Evolutionary conservation across 805 yeast species (phyloP).

Genomic region (Cyberlindnera lachancei): DNA sequence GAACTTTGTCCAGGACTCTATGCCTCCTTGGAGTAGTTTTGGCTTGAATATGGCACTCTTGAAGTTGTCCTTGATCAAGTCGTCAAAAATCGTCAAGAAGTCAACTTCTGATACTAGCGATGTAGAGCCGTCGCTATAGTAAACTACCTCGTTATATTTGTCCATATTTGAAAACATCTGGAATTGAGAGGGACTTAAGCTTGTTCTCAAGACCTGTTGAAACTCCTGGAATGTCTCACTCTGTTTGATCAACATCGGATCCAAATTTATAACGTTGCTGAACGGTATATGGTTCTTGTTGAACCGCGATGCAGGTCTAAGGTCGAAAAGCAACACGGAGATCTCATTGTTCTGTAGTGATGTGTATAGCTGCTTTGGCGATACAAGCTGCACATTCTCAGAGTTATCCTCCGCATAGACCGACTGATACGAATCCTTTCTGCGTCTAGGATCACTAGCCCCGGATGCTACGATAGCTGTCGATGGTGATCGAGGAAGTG

Average conservation of each 20-base stretch:
- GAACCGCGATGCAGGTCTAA: conserved; percentile 29
- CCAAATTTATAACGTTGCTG: conserved; percentile 31
- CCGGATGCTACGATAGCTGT: neutral
- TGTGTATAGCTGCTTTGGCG: conserved; percentile 32
- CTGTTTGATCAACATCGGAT: conserved; percentile 32
- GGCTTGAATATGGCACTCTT: too few species aligned
- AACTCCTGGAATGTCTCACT: conserved; percentile 24
- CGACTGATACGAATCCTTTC: conserved; percentile 34
- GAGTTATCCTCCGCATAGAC: conserved; percentile 29
- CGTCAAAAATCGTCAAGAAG: conserved; percentile 25
- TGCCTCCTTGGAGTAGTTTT: conserved; percentile 35
- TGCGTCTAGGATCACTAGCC: conserved; percentile 9
- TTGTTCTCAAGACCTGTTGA: conserved; percentile 10
- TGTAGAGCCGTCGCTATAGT: conserved; percentile 31
- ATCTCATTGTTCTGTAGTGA: conserved; percentile 34
- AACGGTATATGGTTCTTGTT: conserved; percentile 30
- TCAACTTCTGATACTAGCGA: conserved; percentile 25
- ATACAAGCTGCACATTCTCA: conserved; percentile 40
- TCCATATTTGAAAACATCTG: conserved; percentile 24
- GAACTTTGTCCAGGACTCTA: conserved; percentile 34
- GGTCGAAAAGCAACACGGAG: conserved; percentile 34
- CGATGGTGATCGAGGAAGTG: neutral
- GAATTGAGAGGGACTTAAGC: conserved; percentile 4
- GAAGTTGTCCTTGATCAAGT: conserved; percentile 9
- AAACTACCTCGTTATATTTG: conserved; percentile 29